Evolutionary conservation across 2,329 filamentous ascomycete genomes (phyloP).

Genomic region (Claviceps sp.): DNA sequence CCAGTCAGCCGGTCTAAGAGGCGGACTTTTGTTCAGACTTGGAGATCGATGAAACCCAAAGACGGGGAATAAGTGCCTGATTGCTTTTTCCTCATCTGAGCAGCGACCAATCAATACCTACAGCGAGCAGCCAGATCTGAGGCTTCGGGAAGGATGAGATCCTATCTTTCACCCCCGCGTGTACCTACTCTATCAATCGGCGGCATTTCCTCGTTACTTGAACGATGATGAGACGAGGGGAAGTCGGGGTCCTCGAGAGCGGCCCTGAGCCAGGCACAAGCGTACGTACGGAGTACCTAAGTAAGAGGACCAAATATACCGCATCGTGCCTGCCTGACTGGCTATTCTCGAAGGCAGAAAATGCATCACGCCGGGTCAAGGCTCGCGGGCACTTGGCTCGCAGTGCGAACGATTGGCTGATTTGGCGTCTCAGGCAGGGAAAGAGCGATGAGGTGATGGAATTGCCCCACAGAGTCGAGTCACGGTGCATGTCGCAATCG

Average conservation of each 20-base stretch:
- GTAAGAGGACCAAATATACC: background rate
- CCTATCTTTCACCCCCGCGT: background rate
- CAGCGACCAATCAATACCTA: too few relatives aligned
- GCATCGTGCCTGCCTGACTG: background rate
- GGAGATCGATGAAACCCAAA: too few relatives aligned
- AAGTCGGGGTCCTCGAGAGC: background rate
- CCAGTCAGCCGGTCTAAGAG: background rate
- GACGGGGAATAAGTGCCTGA: too few relatives aligned
- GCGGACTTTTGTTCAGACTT: too few relatives aligned
- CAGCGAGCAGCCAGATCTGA: background rate
- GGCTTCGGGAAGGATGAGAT: background rate
- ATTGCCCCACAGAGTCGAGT: conserved; percentile 1
- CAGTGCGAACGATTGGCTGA: background rate
- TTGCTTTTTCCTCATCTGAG: too few relatives aligned
- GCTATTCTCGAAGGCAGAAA: background rate
- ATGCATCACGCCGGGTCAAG: background rate
- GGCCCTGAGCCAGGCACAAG: background rate
- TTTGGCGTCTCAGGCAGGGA: background rate
- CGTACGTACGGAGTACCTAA: too few relatives aligned
- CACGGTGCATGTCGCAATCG: conserved; percentile 7
- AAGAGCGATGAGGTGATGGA: conserved; percentile 6
- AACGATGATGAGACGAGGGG: background rate
- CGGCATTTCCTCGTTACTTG: background rate
- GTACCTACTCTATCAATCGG: background rate
- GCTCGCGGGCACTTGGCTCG: background rate